Percentiles rank a stretch among this genome's conserved stretches.
phyloP scores from a whole-genome alignment of 495 filamentous ascomycete genomes.

The Lindgomyces ingoldianus region DNA sequence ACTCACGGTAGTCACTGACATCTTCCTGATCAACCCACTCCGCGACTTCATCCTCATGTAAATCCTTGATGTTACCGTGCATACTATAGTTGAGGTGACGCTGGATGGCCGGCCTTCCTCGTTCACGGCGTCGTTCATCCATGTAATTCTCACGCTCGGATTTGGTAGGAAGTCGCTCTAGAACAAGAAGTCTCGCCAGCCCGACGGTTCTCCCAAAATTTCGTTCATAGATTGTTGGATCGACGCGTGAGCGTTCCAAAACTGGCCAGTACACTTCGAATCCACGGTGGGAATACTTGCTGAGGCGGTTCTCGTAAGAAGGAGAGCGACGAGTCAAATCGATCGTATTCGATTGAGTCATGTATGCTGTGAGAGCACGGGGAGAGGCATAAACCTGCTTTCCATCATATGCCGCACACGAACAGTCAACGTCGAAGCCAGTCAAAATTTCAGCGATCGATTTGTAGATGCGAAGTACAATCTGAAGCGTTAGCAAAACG shows the following conservation, averaged over 20 bases:
- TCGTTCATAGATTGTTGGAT: constrained; percentile 82
- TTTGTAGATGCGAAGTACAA: constrained; percentile 81
- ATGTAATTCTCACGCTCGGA: constrained; percentile 66
- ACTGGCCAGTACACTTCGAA: constrained; percentile 79
- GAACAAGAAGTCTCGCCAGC: constrained; percentile 75
- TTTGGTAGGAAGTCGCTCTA: constrained; percentile 70
- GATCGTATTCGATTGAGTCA: constrained; percentile 77
- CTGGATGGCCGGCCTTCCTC: constrained; percentile 59
- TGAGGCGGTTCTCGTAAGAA: constrained; percentile 83
- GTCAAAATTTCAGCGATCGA: constrained; percentile 78
- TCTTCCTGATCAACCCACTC: constrained; percentile 78
- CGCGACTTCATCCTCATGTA: constrained; percentile 72
- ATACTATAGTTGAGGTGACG: constrained; percentile 35
- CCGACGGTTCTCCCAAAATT: constrained; percentile 72
- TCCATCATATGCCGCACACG: constrained; percentile 77
- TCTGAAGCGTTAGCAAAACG: constrained; percentile 47
- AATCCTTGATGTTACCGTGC: constrained; percentile 67
- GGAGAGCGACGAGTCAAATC: constrained; percentile 77
- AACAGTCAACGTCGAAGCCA: constrained; percentile 83
- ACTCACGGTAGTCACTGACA: constrained; percentile 63
- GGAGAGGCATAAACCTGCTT: constrained; percentile 72
- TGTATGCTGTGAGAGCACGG: constrained; percentile 68
- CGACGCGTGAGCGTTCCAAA: constrained; percentile 69
- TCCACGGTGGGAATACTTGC: constrained; percentile 79
- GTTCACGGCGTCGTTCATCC: constrained; percentile 64